Conservation (phyloP, 805 yeast species). For the Sugiyamaella lignohabitans region DNA sequence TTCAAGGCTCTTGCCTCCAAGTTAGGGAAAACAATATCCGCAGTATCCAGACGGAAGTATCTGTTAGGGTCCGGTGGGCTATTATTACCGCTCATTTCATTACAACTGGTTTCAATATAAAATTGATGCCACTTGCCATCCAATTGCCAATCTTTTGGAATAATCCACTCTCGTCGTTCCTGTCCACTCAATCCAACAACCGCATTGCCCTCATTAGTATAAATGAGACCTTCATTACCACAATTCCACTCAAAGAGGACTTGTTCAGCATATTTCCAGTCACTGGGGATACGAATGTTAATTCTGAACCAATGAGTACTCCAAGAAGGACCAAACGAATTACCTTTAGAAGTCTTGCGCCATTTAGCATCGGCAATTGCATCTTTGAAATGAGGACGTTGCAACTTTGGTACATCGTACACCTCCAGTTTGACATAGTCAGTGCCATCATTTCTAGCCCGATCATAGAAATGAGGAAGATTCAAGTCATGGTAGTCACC, state of each 20-base stretch:
- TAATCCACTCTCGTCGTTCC: constrained; percentile 63
- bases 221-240: constrained; percentile 77
- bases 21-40: constrained; percentile 79
- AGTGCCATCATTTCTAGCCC: constrained; percentile 44
- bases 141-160: constrained; percentile 53
- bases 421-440: constrained; percentile 53
- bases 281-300: constrained; percentile 52
- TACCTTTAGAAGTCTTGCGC: constrained; percentile 46
- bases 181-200: constrained; percentile 84
- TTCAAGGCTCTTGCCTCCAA: constrained; percentile 68
- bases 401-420: constrained; percentile 66
- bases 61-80: constrained; percentile 65
- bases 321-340: constrained; percentile 92
- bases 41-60: constrained; percentile 57
- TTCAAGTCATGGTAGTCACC: constrained; percentile 71
- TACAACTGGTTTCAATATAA: constrained; percentile 85
- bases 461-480: constrained; percentile 75
- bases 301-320: constrained; percentile 91
- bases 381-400: constrained; percentile 57
- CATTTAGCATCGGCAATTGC: constrained; percentile 49
- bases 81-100: constrained; percentile 83
- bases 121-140: constrained; percentile 53
- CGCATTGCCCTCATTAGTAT: constrained; percentile 58
- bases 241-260: constrained; percentile 79
- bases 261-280: constrained; percentile 41